Conservation (phyloP, 768 basidiomycete species). For the Leccinum ochraceum region DNA sequence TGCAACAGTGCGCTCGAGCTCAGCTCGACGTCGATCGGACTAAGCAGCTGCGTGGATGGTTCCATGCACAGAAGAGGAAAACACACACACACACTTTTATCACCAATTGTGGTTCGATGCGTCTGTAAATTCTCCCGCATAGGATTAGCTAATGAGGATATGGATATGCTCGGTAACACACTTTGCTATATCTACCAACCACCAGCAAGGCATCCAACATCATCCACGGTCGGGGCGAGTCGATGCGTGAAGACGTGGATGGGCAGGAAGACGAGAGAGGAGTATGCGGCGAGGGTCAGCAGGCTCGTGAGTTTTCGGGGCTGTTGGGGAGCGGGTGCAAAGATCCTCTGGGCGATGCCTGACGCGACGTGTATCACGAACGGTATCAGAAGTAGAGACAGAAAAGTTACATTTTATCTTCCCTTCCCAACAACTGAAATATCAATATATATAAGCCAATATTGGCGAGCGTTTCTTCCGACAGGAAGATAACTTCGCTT, state of each 20-base stretch:
- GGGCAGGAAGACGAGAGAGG: conserved; percentile 58
- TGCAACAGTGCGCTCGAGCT: too few relatives aligned
- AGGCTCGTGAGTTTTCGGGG: conserved; percentile 40
- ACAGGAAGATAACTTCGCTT: background rate
- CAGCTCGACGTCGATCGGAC: too few relatives aligned
- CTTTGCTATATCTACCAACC: too few relatives aligned
- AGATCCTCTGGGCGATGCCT: conserved; percentile 57
- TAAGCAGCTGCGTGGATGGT: too few relatives aligned
- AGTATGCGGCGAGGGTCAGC: conserved; percentile 66
- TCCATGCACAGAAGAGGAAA: too few relatives aligned
- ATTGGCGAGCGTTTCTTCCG: background rate
- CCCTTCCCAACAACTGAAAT: conserved; percentile 71
- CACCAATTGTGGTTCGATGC: too few relatives aligned
- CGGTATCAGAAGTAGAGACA: conserved; percentile 59
- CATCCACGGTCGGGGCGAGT: conserved; percentile 41
- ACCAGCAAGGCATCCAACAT: too few relatives aligned
- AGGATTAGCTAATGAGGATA: too few relatives aligned
- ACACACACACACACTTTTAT: too few relatives aligned
- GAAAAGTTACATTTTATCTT: conserved; percentile 45
- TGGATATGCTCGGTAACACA: too few relatives aligned
- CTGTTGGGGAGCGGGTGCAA: conserved; percentile 38
- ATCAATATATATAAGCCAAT: background rate
- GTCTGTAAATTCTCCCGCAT: too few relatives aligned
- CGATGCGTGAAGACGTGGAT: conserved; percentile 74
- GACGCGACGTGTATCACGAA: conserved; percentile 64